phyloP scores from a whole-genome alignment of 441 rosid genomes.

The Populus hybrid region DNA sequence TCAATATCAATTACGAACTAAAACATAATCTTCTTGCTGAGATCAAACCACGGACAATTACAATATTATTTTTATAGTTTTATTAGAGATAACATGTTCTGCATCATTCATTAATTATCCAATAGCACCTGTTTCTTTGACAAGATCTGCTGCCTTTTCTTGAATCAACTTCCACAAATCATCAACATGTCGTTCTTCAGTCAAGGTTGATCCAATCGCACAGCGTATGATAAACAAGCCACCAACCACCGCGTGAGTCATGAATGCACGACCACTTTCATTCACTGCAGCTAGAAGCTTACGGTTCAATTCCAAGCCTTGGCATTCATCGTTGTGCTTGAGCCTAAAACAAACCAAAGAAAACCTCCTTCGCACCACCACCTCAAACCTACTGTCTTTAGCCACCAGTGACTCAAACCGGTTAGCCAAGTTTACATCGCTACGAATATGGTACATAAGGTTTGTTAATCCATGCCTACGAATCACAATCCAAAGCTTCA shows the following conservation, averaged over 20 bases:
- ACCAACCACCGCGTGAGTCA: conserved; percentile 24
- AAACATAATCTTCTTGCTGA: too few species aligned
- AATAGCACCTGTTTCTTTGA: too few species aligned
- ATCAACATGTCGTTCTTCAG: too few species aligned
- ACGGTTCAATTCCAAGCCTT: conserved; percentile 6
- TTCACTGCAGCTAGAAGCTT: conserved; percentile 14
- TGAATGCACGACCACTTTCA: conserved; percentile 17
- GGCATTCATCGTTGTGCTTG: conserved; percentile 10
- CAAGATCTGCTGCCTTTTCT: conserved; percentile 15
- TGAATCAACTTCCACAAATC: conserved; percentile 14
- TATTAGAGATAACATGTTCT: too few species aligned
- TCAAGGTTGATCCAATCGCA: conserved; percentile 20
- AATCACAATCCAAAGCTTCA: conserved; percentile 36
- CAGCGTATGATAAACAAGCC: conserved; percentile 23
- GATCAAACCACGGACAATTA: too few species aligned
- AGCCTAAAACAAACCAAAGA: conserved; percentile 36
- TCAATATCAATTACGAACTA: too few species aligned
- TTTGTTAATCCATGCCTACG: conserved; percentile 24
- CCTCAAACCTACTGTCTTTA: conserved; percentile 23
- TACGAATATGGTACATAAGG: conserved; percentile 22
- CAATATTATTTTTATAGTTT: too few species aligned
- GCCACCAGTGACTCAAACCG: conserved; percentile 19
- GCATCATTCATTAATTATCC: too few species aligned
- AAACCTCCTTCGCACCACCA: conserved; percentile 17
- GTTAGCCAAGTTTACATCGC: conserved; percentile 27